These are phyloP conservation scores for Eucalyptus microcorys DNA, from an alignment of 345 rosid species.

Conservation along the genomic window DNA sequence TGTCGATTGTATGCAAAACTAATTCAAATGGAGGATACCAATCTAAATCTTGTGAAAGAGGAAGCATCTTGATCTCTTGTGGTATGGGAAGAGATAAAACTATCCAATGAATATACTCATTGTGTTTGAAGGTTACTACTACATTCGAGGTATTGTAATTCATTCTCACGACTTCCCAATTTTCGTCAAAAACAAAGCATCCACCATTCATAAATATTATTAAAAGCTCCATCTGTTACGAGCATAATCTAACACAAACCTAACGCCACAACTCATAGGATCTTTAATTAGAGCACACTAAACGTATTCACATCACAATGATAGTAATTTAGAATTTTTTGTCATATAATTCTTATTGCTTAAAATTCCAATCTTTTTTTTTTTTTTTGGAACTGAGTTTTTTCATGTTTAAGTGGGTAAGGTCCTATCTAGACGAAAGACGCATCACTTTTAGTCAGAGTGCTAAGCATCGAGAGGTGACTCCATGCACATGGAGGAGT, in stretches of 20 bases:
- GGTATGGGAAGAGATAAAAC: background rate
- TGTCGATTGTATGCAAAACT: background rate
- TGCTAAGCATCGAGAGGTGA: background rate
- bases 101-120: background rate
- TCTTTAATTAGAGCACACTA: background rate
- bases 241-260: background rate
- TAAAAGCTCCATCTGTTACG: background rate
- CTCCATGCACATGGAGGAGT: background rate
- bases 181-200: background rate
- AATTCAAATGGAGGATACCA: background rate
- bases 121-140: background rate
- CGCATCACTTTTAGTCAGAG: background rate
- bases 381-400: background rate
- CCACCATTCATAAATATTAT: background rate
- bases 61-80: background rate
- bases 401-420: background rate
- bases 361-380: background rate
- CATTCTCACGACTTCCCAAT: background rate
- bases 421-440: background rate
- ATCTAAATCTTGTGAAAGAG: background rate
- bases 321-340: background rate
- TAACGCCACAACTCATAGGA: background rate
- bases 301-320: background rate
- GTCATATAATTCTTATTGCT: too few species aligned
- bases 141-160: background rate